These are phyloP conservation scores for Thelonectria rubi DNA, from an alignment of 2,329 filamentous ascomycete species.

Conservation along the genomic window DNA sequence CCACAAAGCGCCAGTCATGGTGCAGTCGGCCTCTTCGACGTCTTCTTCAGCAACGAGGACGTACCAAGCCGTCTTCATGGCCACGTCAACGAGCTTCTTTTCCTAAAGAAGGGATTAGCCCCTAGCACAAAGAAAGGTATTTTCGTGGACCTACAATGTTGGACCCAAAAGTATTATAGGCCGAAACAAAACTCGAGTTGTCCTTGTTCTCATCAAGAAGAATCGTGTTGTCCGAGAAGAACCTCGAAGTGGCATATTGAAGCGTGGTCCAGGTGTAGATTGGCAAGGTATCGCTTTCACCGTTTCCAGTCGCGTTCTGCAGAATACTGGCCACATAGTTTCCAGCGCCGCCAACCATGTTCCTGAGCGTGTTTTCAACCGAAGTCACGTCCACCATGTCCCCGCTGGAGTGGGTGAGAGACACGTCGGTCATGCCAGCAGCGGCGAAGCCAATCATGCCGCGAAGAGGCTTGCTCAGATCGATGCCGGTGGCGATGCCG, in stretches of 20 bases:
- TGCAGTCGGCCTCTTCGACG: constrained; percentile 1
- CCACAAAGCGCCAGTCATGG: constrained; percentile 5
- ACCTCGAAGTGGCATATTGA: constrained; percentile 6
- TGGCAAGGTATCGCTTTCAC: neutral
- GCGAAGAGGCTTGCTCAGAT: neutral
- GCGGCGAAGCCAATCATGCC: constrained; percentile 14
- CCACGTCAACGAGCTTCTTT: constrained; percentile 11
- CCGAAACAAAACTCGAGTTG: constrained; percentile 8
- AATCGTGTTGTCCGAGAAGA: constrained; percentile 13
- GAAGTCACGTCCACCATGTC: constrained; percentile 4
- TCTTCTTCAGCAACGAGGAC: constrained; percentile 12
- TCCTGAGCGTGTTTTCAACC: constrained; percentile 16
- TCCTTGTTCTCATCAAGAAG: constrained; percentile 13
- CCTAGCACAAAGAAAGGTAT: neutral
- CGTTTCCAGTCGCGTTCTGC: constrained; percentile 2
- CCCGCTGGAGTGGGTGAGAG: neutral
- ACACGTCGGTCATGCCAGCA: constrained; percentile 3
- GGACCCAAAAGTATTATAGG: constrained; percentile 5
- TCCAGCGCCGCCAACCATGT: constrained; percentile 9
- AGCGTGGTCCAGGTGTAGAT: constrained; percentile 6
- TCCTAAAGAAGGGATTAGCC: neutral
- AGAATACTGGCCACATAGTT: constrained; percentile 9
- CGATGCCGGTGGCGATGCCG: constrained; percentile 3
- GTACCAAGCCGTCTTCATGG: constrained; percentile 12
- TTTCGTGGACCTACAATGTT: neutral